These are phyloP conservation scores for Pistacia integerrima DNA, from an alignment of 345 rosid genomes.

Conservation along the genomic window DNA sequence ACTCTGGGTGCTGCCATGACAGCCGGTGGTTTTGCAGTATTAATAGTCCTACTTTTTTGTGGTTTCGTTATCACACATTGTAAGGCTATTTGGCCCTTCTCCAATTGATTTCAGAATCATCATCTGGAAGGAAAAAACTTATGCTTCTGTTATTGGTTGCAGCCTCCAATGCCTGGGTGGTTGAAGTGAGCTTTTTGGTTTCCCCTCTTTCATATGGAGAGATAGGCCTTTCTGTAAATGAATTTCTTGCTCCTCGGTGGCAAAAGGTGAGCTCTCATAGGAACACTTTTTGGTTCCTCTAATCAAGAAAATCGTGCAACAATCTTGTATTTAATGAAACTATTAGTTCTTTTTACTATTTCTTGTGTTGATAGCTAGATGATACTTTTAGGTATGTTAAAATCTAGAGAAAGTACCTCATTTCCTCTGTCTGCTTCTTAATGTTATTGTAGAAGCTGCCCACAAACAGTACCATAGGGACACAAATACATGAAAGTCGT, in stretches of 20 bases:
- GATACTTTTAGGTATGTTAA: too few relatives aligned
- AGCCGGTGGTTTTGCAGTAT: too few relatives aligned
- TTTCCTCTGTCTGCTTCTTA: too few relatives aligned
- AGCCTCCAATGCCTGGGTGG: conserved; percentile 49
- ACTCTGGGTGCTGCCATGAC: too few relatives aligned
- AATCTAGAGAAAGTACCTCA: too few relatives aligned
- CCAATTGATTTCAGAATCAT: not conserved
- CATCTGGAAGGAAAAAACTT: not conserved
- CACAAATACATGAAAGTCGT: conserved; percentile 45
- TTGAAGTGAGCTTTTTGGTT: conserved; percentile 71
- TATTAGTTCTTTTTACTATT: too few relatives aligned
- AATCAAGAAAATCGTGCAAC: too few relatives aligned
- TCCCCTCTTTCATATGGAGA: conserved; percentile 63
- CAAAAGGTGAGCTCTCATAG: conserved; percentile 40
- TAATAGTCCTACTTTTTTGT: too few relatives aligned
- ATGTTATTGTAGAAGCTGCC: conserved; percentile 33
- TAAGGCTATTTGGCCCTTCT: too few relatives aligned
- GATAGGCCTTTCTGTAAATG: conserved; percentile 63
- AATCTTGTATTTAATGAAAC: too few relatives aligned
- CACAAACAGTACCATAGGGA: conserved; percentile 48
- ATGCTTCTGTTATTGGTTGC: not conserved
- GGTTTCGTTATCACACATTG: too few relatives aligned
- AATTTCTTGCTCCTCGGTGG: conserved; percentile 73
- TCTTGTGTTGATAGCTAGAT: too few relatives aligned
- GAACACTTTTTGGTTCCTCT: not conserved